phyloP scores from a whole-genome alignment of 1,284 basidiomycete species.

The Cystobasidium pallidum region DNA sequence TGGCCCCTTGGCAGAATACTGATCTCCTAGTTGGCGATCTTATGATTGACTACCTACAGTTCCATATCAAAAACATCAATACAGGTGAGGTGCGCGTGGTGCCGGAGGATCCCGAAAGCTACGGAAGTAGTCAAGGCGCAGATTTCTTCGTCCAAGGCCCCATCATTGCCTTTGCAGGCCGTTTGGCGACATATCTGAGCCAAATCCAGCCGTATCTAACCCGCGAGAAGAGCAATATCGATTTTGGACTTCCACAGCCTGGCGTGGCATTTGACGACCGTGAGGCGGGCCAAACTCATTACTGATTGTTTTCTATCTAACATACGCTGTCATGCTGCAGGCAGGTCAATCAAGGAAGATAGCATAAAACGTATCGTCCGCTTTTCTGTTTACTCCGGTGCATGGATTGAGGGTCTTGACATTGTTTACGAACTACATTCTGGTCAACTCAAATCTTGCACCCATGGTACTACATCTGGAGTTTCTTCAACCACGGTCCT shows the following conservation, averaged over 20 bases:
- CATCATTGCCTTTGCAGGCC: slow-evolving; percentile 30
- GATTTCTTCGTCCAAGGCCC: slow-evolving; percentile 42
- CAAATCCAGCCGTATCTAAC: slow-evolving; percentile 37
- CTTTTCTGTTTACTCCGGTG: slow-evolving; percentile 17
- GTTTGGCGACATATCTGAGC: slow-evolving; percentile 31
- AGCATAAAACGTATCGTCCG: slow-evolving; percentile 16
- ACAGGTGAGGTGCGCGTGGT: slow-evolving; percentile 33
- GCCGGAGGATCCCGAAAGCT: slow-evolving; percentile 37
- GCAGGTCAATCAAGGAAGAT: background rate
- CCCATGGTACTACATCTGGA: slow-evolving; percentile 22
- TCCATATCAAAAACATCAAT: slow-evolving; percentile 34
- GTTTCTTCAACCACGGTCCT: background rate
- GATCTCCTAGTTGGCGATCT: slow-evolving; percentile 32
- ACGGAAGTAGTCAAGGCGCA: slow-evolving; percentile 33
- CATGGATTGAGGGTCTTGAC: slow-evolving; percentile 35
- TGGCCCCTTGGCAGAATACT: background rate
- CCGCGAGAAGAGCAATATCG: slow-evolving; percentile 18
- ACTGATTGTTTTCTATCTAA: background rate
- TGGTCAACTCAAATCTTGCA: background rate
- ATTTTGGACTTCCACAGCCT: slow-evolving; percentile 32
- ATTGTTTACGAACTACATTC: slow-evolving; percentile 15
- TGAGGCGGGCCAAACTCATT: background rate
- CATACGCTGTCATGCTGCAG: background rate
- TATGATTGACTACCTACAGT: slow-evolving; percentile 37
- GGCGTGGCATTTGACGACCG: slow-evolving; percentile 36